Evolutionary conservation across 2,329 filamentous ascomycete genomes (phyloP), one percentile per base, ranked within the genome.

Genomic region (Pseudopithomyces maydicus): DNA sequence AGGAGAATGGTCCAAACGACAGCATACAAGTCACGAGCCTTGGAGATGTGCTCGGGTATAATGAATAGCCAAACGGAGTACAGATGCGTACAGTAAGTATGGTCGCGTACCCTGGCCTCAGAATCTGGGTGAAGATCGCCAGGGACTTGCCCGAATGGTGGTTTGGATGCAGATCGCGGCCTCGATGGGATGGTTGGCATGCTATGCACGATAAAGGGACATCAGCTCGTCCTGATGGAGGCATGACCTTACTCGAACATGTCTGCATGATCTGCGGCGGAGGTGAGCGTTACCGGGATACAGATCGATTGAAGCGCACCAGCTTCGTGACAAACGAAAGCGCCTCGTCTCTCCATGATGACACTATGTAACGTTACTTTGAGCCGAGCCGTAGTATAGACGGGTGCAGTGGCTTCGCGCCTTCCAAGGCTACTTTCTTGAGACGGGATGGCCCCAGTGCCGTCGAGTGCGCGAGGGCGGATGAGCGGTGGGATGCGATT

Each of bases 51-150:
- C 26, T 8, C 26, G 8, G 26, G 26, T 29, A 29, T 29, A 4
- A 29, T 29, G 26, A 29, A 29, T 29, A 8, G 26, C 26, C 26
- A 29, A 29, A 29, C 26, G 8, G 26, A 29, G 26, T 8, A 29
- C 26, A 4, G 26, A 29, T 29, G 39, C 17, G 39, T 41, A 17
- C 38, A 41, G 14, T 41, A 6, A 19, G 14, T 22, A 12, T 12
- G 15, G 17, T 23, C 41, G 14, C 20, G 20, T 43, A 19, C 26
- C 26, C 26, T 29, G 26, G 26, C 26, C 26, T 29, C 8, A 8
- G 26, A 29, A 29, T 35, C 32, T 14, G 35, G 22, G 41, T 41
- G 33, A 44, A 39, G 46, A 56, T 56, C 46, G 47, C 26, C 54
- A 20, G 12, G 2, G 20, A 35, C 17, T 15, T 22, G 53, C 53